Evolutionary conservation across 192 early-diverging fungal species (phyloP), one percentile per base, ranked within the genome.

Genomic region (Rhizoclosmatium globosum): DNA sequence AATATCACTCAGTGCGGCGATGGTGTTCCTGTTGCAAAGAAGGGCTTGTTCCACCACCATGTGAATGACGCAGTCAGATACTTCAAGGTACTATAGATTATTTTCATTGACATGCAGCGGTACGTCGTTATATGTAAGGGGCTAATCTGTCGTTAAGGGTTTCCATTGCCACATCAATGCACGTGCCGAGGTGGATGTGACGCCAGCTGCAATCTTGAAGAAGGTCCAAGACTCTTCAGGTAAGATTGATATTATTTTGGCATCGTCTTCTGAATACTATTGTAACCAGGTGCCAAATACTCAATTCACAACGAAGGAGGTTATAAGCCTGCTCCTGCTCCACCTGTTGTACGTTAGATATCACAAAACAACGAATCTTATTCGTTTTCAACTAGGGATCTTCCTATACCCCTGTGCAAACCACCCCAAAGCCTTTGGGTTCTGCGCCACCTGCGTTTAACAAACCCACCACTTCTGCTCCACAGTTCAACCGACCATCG

Each of bases 101-200:
- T 82, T n/a, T n/a, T 21, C 53, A n/a, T 23, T 15, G 7, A 11
- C n/a, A 3, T 4, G 44, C 23, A 31, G 31, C 31, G 31, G 31
- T 31, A 31, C 31, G 31, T 31, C 31, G 31, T 31, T 31, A 31
- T 31, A 31, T 31, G 31, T 31, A 31, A 31, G 31, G 31, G 31
- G 31, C 31, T 31, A 31, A 31, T 31, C 31, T 31, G 31, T 50
- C 15, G 13, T 17, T 56, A 71, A 93, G 85, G 94, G 93, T 4
- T 96, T 89, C 77, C 95, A 97, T 73, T 87, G 98, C 50, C 91
- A 96, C 77, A 92, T 98, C 61, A 91, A 94, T 78, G 97, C 96
- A 4, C 91, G 95, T 64, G 84, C 89, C 31, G 93, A 93, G 74
- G 85, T 84, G 62, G 96, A 98, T 77, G 92, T 97, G 9, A 89